Evolutionary conservation across 1,284 basidiomycete species (phyloP).

Genomic region (Tremellales sp.): DNA sequence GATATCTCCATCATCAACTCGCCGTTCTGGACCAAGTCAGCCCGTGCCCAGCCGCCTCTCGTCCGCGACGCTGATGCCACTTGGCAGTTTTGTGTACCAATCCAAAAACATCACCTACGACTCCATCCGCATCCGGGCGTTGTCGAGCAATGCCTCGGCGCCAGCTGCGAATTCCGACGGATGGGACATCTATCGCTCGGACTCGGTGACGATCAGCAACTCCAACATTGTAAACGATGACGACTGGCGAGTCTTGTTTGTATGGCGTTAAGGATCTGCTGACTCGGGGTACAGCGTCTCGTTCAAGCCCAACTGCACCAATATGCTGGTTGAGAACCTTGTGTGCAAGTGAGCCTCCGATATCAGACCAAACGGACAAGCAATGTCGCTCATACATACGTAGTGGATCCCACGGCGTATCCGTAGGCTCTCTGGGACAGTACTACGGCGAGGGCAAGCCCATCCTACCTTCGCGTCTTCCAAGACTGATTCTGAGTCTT

Average conservation of each 20-base stretch:
- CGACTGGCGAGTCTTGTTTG: conserved; percentile 17
- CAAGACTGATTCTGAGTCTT: not conserved
- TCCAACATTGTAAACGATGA: conserved; percentile 30
- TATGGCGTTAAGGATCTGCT: not conserved
- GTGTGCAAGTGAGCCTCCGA: conserved; percentile 55
- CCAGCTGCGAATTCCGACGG: conserved; percentile 57
- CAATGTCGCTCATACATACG: not conserved
- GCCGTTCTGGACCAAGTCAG: conserved; percentile 35
- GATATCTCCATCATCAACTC: conserved; percentile 35
- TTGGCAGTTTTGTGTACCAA: conserved; percentile 25
- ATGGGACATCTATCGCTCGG: conserved; percentile 60
- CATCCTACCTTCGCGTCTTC: not conserved
- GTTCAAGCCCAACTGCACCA: conserved; percentile 64
- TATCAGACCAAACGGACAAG: not conserved
- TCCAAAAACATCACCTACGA: conserved; percentile 23
- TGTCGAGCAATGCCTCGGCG: conserved; percentile 24
- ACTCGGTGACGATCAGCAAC: conserved; percentile 28
- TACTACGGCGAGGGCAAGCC: conserved; percentile 51
- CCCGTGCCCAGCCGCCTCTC: not conserved
- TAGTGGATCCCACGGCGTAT: conserved; percentile 54
- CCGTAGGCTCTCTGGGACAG: conserved; percentile 60
- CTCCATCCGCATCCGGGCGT: conserved; percentile 24
- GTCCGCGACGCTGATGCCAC: not conserved
- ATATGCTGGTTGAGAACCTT: conserved; percentile 59
- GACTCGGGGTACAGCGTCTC: conserved; percentile 59